Percentiles rank a stretch among this genome's conserved stretches.
Conservation (phyloP, 1,284 basidiomycete genomes). For the Somion occarium region DNA sequence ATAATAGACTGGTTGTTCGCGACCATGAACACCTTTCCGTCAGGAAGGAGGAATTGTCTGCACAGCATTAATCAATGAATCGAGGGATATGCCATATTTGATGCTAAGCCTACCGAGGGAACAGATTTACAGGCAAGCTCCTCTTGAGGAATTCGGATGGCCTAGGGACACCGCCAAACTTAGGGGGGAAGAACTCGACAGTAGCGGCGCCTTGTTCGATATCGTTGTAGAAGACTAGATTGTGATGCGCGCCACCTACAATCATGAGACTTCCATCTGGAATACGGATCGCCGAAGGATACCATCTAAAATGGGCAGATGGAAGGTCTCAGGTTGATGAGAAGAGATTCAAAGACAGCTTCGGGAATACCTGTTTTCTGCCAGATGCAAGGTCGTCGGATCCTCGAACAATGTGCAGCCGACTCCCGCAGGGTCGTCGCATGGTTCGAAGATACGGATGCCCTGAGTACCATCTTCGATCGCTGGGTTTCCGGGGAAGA, state of each 20-base stretch:
- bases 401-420: conserved; percentile 39
- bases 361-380: conserved; percentile 28
- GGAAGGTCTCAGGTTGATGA: too few species aligned
- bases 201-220: background rate
- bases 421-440: too few species aligned
- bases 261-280: conserved; percentile 39
- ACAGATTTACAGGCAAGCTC: conserved; percentile 20
- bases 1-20: too few species aligned
- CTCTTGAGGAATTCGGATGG: conserved; percentile 24
- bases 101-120: conserved; percentile 23
- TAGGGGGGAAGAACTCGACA: conserved; percentile 44
- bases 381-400: conserved; percentile 32
- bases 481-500: conserved; percentile 36
- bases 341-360: too few species aligned
- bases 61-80: conserved; percentile 21
- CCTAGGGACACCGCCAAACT: conserved; percentile 40
- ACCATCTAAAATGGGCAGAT: too few species aligned
- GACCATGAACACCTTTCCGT: conserved; percentile 41
- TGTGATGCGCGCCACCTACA: conserved; percentile 34
- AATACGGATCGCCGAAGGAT: conserved; percentile 36
- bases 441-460: conserved; percentile 31
- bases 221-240: background rate
- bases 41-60: conserved; percentile 21
- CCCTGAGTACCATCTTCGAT: conserved; percentile 30
- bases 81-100: too few species aligned